Evolutionary conservation across 441 rosid genomes (phyloP).

Genomic region (Bocquillonia castaneifolia): DNA sequence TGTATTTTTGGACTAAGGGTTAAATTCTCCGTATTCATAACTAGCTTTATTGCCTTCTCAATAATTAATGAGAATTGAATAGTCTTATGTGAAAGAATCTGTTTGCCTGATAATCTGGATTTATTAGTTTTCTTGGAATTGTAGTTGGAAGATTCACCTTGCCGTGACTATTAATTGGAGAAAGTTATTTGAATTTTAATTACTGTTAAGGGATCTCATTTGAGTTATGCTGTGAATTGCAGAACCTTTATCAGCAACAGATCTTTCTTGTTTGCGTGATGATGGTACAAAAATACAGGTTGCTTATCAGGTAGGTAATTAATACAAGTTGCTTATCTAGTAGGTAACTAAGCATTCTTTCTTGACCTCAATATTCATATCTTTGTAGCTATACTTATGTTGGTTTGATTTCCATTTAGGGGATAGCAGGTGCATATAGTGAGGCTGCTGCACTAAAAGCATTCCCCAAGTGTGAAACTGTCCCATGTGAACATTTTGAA

Average conservation of each 20-base stretch:
- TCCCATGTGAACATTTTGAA: slow-evolving; percentile 89
- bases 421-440: slow-evolving; percentile 82
- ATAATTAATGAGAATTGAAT: background rate
- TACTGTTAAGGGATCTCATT: slow-evolving; percentile 2
- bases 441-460: slow-evolving; percentile 89
- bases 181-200: background rate
- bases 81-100: background rate
- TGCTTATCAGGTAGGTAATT: slow-evolving; percentile 68
- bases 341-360: slow-evolving; percentile 26
- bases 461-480: slow-evolving; percentile 82
- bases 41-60: slow-evolving; percentile 3
- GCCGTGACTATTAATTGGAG: background rate
- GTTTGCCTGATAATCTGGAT: background rate
- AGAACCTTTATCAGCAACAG: slow-evolving; percentile 68
- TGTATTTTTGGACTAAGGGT: background rate
- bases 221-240: slow-evolving; percentile 26
- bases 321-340: slow-evolving; percentile 83
- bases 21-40: background rate
- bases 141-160: background rate
- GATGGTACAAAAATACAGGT: slow-evolving; percentile 58
- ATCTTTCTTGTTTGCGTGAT: slow-evolving; percentile 36
- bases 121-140: background rate
- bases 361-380: slow-evolving; percentile 9
- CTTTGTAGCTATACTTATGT: slow-evolving; percentile 18
- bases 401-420: slow-evolving; percentile 40